Percentiles rank a stretch among this genome's conserved stretches.
Evolutionary conservation across 2,329 filamentous ascomycete genomes (phyloP).

Genomic region (Fusarium agapanthi): DNA sequence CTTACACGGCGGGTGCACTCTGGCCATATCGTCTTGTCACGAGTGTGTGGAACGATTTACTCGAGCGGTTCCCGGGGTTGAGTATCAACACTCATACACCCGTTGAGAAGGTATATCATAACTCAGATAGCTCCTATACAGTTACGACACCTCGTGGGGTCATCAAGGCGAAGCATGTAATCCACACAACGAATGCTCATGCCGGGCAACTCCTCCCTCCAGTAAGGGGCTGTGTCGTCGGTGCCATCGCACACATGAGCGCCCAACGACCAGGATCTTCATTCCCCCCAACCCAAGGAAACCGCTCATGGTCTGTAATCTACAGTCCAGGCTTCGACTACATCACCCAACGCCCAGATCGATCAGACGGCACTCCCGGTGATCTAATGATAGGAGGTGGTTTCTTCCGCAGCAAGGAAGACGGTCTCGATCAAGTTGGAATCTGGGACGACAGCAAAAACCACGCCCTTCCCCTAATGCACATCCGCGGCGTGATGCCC

Average conservation of each 20-base stretch:
- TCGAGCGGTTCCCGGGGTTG: constrained; percentile 47
- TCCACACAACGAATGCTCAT: constrained; percentile 67
- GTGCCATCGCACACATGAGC: constrained; percentile 59
- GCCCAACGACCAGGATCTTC: constrained; percentile 54
- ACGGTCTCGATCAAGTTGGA: constrained; percentile 58
- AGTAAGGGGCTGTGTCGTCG: constrained; percentile 56
- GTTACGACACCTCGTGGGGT: constrained; percentile 56
- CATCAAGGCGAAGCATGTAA: constrained; percentile 58
- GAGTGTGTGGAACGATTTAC: constrained; percentile 54
- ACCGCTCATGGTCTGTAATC: constrained; percentile 60
- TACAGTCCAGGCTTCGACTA: constrained; percentile 61
- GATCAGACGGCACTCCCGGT: constrained; percentile 43
- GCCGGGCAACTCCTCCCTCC: constrained; percentile 60
- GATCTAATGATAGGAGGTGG: constrained; percentile 66
- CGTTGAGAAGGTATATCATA: constrained; percentile 42
- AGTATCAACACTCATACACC: constrained; percentile 52
- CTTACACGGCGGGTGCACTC: constrained; percentile 57
- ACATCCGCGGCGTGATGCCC: constrained; percentile 54
- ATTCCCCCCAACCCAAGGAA: constrained; percentile 45
- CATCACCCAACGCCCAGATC: constrained; percentile 56
- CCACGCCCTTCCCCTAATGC: constrained; percentile 51
- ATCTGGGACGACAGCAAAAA: constrained; percentile 55
- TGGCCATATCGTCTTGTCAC: constrained; percentile 62
- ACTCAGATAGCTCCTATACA: constrained; percentile 45
- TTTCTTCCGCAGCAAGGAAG: constrained; percentile 51